A percentile compares a stretch with the other conserved stretches of the same genome.
Conservation (phyloP, 352 stramenopile species). For the Globisporangium takayamanum region DNA sequence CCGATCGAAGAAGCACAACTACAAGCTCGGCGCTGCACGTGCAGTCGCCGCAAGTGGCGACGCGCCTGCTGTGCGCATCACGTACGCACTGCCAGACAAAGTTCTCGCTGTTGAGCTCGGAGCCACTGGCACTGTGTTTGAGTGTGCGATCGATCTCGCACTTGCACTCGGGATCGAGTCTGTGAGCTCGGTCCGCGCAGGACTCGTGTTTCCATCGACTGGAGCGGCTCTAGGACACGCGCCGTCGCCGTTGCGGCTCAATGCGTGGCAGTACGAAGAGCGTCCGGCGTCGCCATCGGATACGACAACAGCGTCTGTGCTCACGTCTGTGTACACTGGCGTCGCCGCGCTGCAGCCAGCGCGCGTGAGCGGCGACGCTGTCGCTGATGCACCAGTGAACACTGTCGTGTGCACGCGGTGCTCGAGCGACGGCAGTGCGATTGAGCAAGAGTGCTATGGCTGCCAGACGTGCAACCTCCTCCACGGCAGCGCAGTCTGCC, state of each 20-base stretch:
- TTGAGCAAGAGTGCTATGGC: slow-evolving; percentile 70
- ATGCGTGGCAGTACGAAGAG: slow-evolving; percentile 29
- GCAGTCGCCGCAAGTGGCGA: slow-evolving; percentile 17
- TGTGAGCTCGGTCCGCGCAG: slow-evolving; percentile 25
- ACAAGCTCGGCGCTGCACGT: slow-evolving; percentile 28
- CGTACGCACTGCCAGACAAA: slow-evolving; percentile 35
- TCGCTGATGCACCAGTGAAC: slow-evolving; percentile 8
- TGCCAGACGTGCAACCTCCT: slow-evolving; percentile 80
- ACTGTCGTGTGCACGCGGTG: slow-evolving; percentile 51
- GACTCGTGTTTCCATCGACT: slow-evolving; percentile 37
- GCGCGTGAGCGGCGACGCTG: slow-evolving; percentile 9
- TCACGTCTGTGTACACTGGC: slow-evolving; percentile 36
- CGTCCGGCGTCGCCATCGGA: neutral
- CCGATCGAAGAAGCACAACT: slow-evolving; percentile 29
- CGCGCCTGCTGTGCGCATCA: slow-evolving; percentile 20
- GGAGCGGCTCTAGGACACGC: neutral
- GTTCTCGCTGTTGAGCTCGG: slow-evolving; percentile 37
- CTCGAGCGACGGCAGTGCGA: slow-evolving; percentile 74
- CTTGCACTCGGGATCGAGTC: slow-evolving; percentile 33
- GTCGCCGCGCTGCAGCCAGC: slow-evolving; percentile 16
- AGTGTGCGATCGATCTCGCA: slow-evolving; percentile 49
- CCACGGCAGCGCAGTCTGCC: slow-evolving; percentile 61
- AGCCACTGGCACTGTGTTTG: slow-evolving; percentile 31
- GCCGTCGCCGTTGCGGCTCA: slow-evolving; percentile 11
- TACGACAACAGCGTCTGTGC: slow-evolving; percentile 15